Percentiles rank a stretch among this genome's conserved stretches.
These are phyloP conservation scores for Bryopsis sp. DNA, from an alignment of 139 green algal species.

Conservation along the genomic window DNA sequence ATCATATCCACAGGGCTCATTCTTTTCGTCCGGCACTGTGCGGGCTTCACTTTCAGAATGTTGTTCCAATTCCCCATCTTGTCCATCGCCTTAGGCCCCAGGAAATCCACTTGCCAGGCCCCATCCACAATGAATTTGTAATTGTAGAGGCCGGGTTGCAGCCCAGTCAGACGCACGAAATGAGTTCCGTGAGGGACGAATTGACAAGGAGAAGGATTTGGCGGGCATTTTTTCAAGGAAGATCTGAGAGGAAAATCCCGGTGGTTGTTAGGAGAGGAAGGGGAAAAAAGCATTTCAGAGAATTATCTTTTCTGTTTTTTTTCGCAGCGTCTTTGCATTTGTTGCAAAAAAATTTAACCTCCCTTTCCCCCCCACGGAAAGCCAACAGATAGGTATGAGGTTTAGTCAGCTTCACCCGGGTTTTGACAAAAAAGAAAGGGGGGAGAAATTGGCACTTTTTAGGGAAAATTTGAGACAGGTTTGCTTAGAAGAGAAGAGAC, in stretches of 20 bases:
- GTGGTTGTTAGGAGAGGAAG: not conserved
- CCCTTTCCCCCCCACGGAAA: too few relatives aligned
- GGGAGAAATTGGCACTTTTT: too few relatives aligned
- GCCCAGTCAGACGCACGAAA: slow-evolving; percentile 40
- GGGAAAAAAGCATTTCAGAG: not conserved
- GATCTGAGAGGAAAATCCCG: not conserved
- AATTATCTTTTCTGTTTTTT: too few relatives aligned
- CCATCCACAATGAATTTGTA: slow-evolving; percentile 78
- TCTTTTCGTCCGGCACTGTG: not conserved
- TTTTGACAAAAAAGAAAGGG: too few relatives aligned
- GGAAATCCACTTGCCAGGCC: slow-evolving; percentile 51
- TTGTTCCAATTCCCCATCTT: slow-evolving; percentile 65
- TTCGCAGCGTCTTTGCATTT: too few relatives aligned
- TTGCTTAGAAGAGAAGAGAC: too few relatives aligned
- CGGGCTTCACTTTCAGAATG: slow-evolving; percentile 32
- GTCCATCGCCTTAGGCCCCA: slow-evolving; percentile 33
- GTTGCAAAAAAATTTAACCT: too few relatives aligned
- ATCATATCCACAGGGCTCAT: not conserved
- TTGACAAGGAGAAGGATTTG: slow-evolving; percentile 6
- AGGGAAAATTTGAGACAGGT: too few relatives aligned
- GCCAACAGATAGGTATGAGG: too few relatives aligned
- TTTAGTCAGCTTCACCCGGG: too few relatives aligned
- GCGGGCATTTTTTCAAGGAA: not conserved
- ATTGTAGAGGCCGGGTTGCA: slow-evolving; percentile 51
- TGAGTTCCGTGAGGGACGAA: not conserved